phyloP scores from a whole-genome alignment of 1,284 basidiomycete species.

The Cutaneotrichosporon dermatis region DNA sequence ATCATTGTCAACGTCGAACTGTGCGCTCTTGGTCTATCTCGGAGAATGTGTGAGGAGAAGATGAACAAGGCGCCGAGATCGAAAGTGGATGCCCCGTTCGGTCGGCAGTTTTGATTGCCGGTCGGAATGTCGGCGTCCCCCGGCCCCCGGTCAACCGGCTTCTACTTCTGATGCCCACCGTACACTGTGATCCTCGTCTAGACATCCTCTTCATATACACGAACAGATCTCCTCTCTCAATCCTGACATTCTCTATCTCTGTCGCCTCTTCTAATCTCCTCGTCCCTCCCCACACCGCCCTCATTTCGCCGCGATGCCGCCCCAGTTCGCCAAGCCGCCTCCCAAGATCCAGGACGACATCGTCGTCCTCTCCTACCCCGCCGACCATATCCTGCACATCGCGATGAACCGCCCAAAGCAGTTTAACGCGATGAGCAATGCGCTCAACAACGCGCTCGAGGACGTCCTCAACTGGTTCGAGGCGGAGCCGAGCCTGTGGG shows the following conservation, averaged over 20 bases:
- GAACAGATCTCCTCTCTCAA: not conserved
- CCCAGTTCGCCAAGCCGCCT: conserved; percentile 5
- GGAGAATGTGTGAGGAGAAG: not conserved
- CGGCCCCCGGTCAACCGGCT: not conserved
- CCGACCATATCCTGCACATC: conserved; percentile 16
- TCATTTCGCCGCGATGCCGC: not conserved
- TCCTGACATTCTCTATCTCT: not conserved
- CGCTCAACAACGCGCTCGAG: conserved; percentile 12
- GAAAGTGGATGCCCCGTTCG: not conserved
- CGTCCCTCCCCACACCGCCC: not conserved
- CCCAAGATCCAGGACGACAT: conserved; percentile 14
- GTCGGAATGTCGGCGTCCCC: not conserved
- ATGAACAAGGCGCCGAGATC: too few species aligned
- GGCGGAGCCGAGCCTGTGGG: conserved; percentile 15
- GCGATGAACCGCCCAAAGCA: conserved; percentile 20
- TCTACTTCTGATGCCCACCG: too few species aligned
- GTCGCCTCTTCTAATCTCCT: not conserved
- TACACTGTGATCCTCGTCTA: too few species aligned
- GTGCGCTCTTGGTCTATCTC: not conserved
- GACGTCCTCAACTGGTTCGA: conserved; percentile 20
- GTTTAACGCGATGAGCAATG: conserved; percentile 18
- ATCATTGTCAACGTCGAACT: too few species aligned
- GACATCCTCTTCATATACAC: not conserved
- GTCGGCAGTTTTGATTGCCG: not conserved
- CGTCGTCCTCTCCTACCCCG: conserved; percentile 12